Evolutionary conservation across 306 rosid genomes (phyloP).

Genomic region (Mimosa pudica): DNA sequence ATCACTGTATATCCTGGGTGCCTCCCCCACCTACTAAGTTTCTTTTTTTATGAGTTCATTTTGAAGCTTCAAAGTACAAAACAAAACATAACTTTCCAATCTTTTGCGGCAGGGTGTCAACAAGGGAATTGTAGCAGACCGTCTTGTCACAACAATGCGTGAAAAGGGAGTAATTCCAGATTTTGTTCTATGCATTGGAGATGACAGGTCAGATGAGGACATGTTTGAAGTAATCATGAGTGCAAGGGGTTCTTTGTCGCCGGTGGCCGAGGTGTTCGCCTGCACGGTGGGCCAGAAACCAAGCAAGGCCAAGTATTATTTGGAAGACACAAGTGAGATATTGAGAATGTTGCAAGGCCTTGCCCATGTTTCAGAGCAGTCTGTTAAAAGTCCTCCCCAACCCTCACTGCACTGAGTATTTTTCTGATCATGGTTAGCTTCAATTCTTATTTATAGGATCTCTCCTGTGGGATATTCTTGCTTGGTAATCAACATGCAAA

Average conservation of each 20-base stretch:
- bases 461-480: neutral
- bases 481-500: neutral
- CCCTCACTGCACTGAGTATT: constrained; percentile 34
- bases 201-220: constrained; percentile 89
- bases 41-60: neutral
- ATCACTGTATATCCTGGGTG: neutral
- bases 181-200: constrained; percentile 86
- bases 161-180: constrained; percentile 67
- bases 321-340: constrained; percentile 54
- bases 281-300: constrained; percentile 48
- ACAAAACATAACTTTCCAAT: neutral
- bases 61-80: neutral
- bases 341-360: constrained; percentile 68
- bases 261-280: constrained; percentile 42
- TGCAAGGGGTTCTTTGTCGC: constrained; percentile 15
- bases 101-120: constrained; percentile 63
- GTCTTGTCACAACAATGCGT: constrained; percentile 59
- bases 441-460: neutral
- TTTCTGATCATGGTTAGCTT: neutral
- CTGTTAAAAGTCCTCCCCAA: constrained; percentile 32
- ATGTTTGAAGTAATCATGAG: constrained; percentile 66
- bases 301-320: constrained; percentile 50
- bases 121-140: constrained; percentile 83
- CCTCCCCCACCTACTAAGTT: neutral
- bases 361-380: constrained; percentile 59